phyloP scores from a whole-genome alignment of 108 stramenopile genomes.

The Cyclostephanos invisitatus region DNA sequence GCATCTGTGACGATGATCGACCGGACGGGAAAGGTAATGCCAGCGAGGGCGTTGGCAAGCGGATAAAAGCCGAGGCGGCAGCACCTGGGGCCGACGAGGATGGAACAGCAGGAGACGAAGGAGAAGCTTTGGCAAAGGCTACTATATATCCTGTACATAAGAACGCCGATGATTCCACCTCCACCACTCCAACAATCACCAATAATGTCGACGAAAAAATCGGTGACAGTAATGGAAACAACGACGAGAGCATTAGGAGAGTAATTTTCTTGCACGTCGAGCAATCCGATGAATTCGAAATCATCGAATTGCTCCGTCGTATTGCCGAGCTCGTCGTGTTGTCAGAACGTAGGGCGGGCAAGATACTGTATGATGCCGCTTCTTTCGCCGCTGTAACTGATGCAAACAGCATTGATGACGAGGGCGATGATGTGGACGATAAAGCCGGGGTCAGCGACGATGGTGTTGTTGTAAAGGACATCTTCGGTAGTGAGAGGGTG shows the following conservation, averaged over 20 bases:
- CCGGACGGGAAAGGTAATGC: background rate
- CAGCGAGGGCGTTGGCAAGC: slow-evolving; percentile 1
- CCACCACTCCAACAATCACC: background rate
- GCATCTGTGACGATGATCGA: background rate
- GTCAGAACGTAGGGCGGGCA: slow-evolving; percentile 54
- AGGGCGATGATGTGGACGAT: background rate
- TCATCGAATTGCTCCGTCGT: slow-evolving; percentile 71
- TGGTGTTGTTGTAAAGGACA: background rate
- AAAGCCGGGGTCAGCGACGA: slow-evolving; percentile 13
- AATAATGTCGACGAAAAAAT: background rate
- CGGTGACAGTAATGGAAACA: background rate
- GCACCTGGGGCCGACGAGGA: background rate
- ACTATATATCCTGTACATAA: background rate
- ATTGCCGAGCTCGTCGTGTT: slow-evolving; percentile 78
- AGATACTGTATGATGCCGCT: slow-evolving; percentile 21
- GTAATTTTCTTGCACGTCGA: slow-evolving; percentile 1
- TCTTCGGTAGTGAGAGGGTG: background rate
- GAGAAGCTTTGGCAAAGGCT: background rate
- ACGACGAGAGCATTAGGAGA: background rate
- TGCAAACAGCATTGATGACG: slow-evolving; percentile 17
- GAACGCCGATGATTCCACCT: background rate
- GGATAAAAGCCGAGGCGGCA: background rate
- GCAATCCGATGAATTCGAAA: slow-evolving; percentile 55
- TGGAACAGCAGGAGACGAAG: background rate
- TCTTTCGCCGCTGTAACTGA: slow-evolving; percentile 22